phyloP scores from a whole-genome alignment of 208 protist genomes.

The Leptomonas seymouri region DNA sequence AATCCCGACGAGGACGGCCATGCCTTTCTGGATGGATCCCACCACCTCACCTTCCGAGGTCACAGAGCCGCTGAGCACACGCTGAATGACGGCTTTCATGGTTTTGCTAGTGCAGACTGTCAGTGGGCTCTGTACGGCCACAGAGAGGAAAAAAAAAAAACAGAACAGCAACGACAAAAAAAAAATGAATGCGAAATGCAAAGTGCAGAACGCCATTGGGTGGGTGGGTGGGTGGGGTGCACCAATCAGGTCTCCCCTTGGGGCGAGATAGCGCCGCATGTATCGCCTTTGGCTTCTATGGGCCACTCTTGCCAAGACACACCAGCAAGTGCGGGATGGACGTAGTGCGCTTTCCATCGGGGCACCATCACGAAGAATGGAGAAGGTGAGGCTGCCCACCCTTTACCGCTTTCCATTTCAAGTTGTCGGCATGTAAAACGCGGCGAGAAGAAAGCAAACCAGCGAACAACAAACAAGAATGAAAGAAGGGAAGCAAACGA shows the following conservation, averaged over 20 bases:
- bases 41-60: conserved; percentile 72
- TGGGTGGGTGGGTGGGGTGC: too few relatives aligned
- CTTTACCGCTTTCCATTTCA: neutral
- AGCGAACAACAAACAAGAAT: neutral
- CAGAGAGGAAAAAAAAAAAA: neutral
- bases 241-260: too few relatives aligned
- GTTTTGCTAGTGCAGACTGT: neutral
- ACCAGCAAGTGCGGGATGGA: too few relatives aligned
- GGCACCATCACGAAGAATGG: too few relatives aligned
- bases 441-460: conserved; percentile 5
- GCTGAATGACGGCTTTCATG: conserved; percentile 91
- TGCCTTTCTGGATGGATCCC: conserved; percentile 70
- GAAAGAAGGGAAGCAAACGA: neutral
- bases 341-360: too few relatives aligned
- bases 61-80: conserved; percentile 70
- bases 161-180: neutral
- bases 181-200: neutral
- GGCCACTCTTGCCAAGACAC: too few relatives aligned
- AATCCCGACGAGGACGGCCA: conserved; percentile 89
- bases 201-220: too few relatives aligned
- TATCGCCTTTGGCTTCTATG: too few relatives aligned
- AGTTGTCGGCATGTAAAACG: neutral
- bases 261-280: too few relatives aligned
- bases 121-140: neutral
- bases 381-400: too few relatives aligned